Base-by-base conservation (phyloP, 257 asterid genomes). In the Verbascum thapsus region DNA sequence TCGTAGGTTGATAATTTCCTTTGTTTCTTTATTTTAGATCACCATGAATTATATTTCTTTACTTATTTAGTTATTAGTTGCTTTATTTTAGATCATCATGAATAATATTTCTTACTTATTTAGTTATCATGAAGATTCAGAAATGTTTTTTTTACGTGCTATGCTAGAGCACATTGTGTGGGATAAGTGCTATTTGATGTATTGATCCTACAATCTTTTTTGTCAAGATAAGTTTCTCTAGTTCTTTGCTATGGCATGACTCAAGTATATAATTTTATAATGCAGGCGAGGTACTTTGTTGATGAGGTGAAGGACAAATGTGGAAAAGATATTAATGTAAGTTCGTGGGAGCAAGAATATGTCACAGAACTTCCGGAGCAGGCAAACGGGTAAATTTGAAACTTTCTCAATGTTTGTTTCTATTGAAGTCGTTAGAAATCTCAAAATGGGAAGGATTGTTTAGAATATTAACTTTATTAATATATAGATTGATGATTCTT, bases 231-330 rank as follows among this genome's bases (percentile, higher is more conserved):
- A n/a, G 50, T 18, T 58, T 8, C 45, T 10, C 8, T 26, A 50
- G 48, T 71, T 52, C 34, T 64, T 44, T 68, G 58, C 61, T 66
- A 59, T 63, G 35, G 57, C 53, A 50, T 55, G 53, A 12, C 68
- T 67, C 57, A 6, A 7, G 47, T 56, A 54, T 64, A 8, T 53
- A 26, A 58, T 58, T 63, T 55, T 64, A 54, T n/a, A 65, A 48
- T 79, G 74, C 84, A 94, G 99, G 82, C 88, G 39, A 84, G 79
- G 69, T 94, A 94, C 77, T 69, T 74, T 49, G 82, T 66, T 49
- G 98, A 90, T 57, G 98, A 94, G 86, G 95, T 85, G 83, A 94
- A 84, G 78, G 99, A 94, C 78, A 94, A 86, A 74, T 73, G 67
- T 80, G 96, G 92, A 35, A 71, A 67, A 53, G 82, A 73, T 61